Conservation (phyloP, 2,329 filamentous ascomycete genomes). For the Phaeosphaeriaceae sp. region DNA sequence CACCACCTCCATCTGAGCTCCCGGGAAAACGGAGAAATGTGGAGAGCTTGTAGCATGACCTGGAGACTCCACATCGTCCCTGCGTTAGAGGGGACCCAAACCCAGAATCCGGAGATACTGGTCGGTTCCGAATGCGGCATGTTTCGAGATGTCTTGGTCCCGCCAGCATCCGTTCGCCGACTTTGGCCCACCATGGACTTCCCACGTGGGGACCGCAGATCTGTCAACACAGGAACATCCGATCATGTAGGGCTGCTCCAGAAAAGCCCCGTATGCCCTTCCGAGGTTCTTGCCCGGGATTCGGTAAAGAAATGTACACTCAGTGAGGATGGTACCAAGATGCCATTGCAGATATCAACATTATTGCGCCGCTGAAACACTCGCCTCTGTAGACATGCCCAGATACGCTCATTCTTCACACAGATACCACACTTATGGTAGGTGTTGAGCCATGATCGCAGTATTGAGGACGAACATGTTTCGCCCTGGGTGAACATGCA, state of each 20-base stretch:
- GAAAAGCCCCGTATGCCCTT: not conserved
- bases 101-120: not conserved
- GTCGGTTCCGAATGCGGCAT: not conserved
- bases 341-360: no score
- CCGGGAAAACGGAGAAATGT: conserved; percentile 1
- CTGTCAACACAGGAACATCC: not conserved
- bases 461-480: no score
- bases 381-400: no score
- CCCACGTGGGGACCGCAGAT: not conserved
- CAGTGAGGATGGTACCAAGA: no score
- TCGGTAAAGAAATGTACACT: no score
- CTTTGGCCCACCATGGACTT: not conserved
- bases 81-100: conserved; percentile 10
- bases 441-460: no score
- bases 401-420: no score
- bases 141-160: not conserved
- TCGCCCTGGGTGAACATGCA: no score
- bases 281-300: not conserved
- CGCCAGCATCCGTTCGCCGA: not conserved
- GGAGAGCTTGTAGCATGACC: conserved; percentile 12
- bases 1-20: conserved; percentile 3
- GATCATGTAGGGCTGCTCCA: not conserved
- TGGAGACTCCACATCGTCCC: conserved; percentile 30
- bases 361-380: no score
- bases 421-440: no score